A percentile compares a stretch with the other conserved stretches of the same genome.
These are phyloP conservation scores for Evernia prunastri DNA, from an alignment of 495 filamentous ascomycete genomes.

Conservation along the genomic window DNA sequence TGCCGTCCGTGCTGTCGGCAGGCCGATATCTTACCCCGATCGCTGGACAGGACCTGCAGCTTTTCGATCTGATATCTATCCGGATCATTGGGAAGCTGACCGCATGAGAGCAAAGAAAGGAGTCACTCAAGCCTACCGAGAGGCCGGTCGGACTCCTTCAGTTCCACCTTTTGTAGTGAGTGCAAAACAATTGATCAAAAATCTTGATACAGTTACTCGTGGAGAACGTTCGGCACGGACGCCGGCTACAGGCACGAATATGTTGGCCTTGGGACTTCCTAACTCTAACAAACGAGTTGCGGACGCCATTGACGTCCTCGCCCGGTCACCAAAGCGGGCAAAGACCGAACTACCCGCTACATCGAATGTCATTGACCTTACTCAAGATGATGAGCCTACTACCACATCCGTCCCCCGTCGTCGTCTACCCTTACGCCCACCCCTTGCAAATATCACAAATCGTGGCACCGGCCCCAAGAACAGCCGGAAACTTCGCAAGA, in stretches of 20 bases:
- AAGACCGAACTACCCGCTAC: conserved; percentile 5
- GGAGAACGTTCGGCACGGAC: neutral
- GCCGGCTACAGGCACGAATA: conserved; percentile 7
- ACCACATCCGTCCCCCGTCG: neutral
- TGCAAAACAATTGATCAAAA: conserved; percentile 1
- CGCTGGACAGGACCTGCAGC: conserved; percentile 17
- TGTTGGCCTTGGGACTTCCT: neutral
- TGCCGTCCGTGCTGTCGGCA: conserved; percentile 8
- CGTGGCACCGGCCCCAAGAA: neutral
- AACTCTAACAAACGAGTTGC: neutral
- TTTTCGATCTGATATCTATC: conserved; percentile 16
- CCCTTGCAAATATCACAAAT: neutral
- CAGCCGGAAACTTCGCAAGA: neutral
- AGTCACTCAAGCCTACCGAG: conserved; percentile 1
- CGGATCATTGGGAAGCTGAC: conserved; percentile 8
- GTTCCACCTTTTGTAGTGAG: conserved; percentile 14
- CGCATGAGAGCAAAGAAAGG: conserved; percentile 1
- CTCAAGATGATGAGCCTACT: conserved; percentile 2
- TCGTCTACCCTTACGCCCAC: neutral
- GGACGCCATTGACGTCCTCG: conserved; percentile 1
- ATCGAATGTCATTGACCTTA: conserved; percentile 17
- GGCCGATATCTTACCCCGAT: conserved; percentile 17
- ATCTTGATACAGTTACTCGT: neutral
- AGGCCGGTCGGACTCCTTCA: neutral
- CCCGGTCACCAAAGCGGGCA: conserved; percentile 9